phyloP scores from a whole-genome alignment of 768 basidiomycete genomes.

The Rhodotorula diobovata region DNA sequence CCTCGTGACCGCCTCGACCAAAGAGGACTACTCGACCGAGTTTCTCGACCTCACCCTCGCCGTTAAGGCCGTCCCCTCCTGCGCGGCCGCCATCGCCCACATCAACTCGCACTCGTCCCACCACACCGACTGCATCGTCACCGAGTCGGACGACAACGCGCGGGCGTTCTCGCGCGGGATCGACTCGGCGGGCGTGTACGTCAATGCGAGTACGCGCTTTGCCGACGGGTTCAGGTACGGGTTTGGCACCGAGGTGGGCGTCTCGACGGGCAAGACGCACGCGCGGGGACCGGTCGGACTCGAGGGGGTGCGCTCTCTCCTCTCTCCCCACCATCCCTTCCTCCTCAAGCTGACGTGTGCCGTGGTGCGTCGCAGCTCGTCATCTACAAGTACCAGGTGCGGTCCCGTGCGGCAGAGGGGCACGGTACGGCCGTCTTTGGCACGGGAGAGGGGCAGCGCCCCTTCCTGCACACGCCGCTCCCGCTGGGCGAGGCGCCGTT shows the following conservation, averaged over 20 bases:
- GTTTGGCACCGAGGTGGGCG: slow-evolving; percentile 96
- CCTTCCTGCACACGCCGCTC: slow-evolving; percentile 50
- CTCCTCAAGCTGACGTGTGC: too few relatives aligned
- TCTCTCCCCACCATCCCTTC: not conserved
- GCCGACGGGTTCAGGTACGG: slow-evolving; percentile 96
- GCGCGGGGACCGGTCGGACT: slow-evolving; percentile 93
- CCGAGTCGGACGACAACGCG: slow-evolving; percentile 61
- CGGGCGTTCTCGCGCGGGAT: slow-evolving; percentile 78
- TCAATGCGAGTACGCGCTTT: slow-evolving; percentile 93
- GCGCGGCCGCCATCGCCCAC: slow-evolving; percentile 70
- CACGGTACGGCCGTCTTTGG: slow-evolving; percentile 87
- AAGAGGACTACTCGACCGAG: slow-evolving; percentile 74
- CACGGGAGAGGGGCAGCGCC: slow-evolving; percentile 61
- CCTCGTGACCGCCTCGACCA: slow-evolving; percentile 56
- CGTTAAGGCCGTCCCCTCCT: slow-evolving; percentile 67
- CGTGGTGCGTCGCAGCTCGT: too few relatives aligned
- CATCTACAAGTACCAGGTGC: slow-evolving; percentile 92
- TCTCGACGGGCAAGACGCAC: slow-evolving; percentile 93
- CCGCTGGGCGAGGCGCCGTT: slow-evolving; percentile 35
- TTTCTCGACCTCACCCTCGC: slow-evolving; percentile 81
- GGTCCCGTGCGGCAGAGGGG: slow-evolving; percentile 66
- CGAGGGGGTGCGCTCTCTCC: slow-evolving; percentile 38
- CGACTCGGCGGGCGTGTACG: slow-evolving; percentile 84
- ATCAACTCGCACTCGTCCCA: slow-evolving; percentile 92
- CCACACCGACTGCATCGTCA: slow-evolving; percentile 90